phyloP scores from a whole-genome alignment of 495 filamentous ascomycete genomes.

The Tuber umbilicatum region DNA sequence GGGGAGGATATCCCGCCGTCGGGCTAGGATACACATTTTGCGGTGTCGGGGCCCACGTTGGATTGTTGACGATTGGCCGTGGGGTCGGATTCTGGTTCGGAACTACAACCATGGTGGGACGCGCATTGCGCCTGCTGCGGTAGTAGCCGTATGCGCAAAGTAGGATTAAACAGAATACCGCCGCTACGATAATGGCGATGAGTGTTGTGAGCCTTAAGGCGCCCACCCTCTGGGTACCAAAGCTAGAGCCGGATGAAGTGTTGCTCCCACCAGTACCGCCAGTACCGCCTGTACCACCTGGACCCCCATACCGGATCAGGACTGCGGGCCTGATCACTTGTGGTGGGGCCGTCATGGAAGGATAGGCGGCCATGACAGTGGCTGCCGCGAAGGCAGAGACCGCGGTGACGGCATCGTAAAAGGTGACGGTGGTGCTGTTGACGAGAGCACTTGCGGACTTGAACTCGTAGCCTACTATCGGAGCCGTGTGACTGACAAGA shows the following conservation, averaged over 20 bases:
- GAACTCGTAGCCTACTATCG: background rate
- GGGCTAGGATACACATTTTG: background rate
- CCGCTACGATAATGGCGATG: background rate
- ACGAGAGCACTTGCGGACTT: background rate
- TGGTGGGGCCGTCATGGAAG: background rate
- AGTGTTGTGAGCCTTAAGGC: background rate
- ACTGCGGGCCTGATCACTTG: background rate
- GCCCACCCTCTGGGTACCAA: background rate
- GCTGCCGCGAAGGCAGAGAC: background rate
- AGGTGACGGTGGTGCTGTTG: background rate
- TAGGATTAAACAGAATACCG: background rate
- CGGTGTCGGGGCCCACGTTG: background rate
- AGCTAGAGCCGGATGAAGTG: background rate
- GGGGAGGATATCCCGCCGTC: background rate
- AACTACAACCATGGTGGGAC: background rate
- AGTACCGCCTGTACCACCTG: background rate
- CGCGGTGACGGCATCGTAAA: background rate
- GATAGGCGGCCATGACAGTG: background rate
- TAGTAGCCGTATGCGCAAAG: background rate
- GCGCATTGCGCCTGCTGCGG: background rate
- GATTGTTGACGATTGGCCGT: background rate
- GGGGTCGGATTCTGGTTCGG: background rate
- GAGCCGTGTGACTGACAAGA: background rate
- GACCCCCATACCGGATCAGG: background rate
- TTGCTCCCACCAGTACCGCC: background rate